Base-by-base conservation (phyloP, 2,329 filamentous ascomycete genomes). In the Ophiostoma ulmi region DNA sequence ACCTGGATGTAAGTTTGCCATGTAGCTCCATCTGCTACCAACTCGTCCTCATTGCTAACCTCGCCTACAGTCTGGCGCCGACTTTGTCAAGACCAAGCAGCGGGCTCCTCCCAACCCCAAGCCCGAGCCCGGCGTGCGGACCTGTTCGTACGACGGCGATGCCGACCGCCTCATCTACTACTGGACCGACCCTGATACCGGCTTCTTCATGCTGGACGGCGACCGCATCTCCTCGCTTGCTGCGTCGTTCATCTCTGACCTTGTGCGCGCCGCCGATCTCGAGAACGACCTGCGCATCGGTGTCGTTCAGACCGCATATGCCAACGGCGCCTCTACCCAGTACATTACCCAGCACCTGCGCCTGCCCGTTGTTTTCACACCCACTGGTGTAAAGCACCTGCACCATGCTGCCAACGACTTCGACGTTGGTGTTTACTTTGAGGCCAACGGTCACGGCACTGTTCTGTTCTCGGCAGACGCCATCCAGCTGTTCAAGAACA, bases 11-110 rank as follows among this genome's bases (percentile, higher is more conserved):
- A 65, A 39, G 63, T 65, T 2, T 39, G 61, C 1, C 35, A 8
- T 7, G 10, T 35, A 22, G 2, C 11, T 5, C 44, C 44, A 48
- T 20, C n/a, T 41, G 17, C 14, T 26, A 17, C 7, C 31, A 5
- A 31, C 3, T 31, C 31, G 36, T 76, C 92, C 94, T 7, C 83
- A 80, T 22, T 31, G 86, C 68, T 55, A n/a, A 11, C 36, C 36
- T 38, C 64, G 63, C 67, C 65, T 14, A 36, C 70, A 96, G 88
- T 97, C 92, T 78, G 95, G 95, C 80, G 95, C 95, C 77, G 95
- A 99, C 81, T 98, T 88, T 76, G 95, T 99, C 80, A 99, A 99
- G 84, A 98, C 95, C 22, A 93, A 93, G 81, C 95, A 99, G 83
- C 89, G 93, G 74, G 91, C 93, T 72, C 95, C 95, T 69, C 91